Base-by-base conservation (phyloP, 2,329 filamentous ascomycete species). In the Bipolaris zeicola region DNA sequence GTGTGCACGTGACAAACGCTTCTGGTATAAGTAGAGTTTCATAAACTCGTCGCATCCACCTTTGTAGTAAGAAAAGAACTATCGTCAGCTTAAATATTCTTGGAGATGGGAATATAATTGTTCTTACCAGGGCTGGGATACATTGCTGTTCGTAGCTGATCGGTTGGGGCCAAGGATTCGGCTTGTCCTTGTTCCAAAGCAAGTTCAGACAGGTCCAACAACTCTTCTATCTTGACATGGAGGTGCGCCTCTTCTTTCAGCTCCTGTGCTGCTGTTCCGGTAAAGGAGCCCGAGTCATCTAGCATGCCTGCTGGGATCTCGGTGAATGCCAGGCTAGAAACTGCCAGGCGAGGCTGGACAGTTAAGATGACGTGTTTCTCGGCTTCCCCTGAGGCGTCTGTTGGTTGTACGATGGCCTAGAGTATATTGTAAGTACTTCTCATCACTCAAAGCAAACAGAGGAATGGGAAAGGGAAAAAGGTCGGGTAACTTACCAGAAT, bases 301-400 rank as follows among this genome's bases (percentile, higher is more conserved):
- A 87, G 75, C 83, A 87, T 86, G 16, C 85, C 85, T 0, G 85
- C 85, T 2, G 85, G 85, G 7, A 87, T 80, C 66, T 87, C 85
- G 11, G 78, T 65, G 55, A 87, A 83, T 1, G 80, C 73, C 3
- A 87, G 76, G 1, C 80, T 83, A 0, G 81, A 83, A 1, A 83
- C 82, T 4, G 85, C 81, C 10, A 85, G 80, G 24, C 85, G 81
- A 10, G 84, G 84, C 60, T 87, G 85, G 3, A 85, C 69, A 0
- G 84, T 84, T 8, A 87, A 62, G 24, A 87, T 77, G 3, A 81
- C 82, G 46, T 81, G 72, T 18, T 62, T 62, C 16, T 66, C 62
- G 0, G 60, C 46, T 42, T 81, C 78, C 5, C 64, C 63, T 56
- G 82, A 78, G 10, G 77, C 72, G 1, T 72, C 69, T 10, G 81